Evolutionary conservation across 108 stramenopile species (phyloP).

Genomic region (Schizochytrium sp.): DNA sequence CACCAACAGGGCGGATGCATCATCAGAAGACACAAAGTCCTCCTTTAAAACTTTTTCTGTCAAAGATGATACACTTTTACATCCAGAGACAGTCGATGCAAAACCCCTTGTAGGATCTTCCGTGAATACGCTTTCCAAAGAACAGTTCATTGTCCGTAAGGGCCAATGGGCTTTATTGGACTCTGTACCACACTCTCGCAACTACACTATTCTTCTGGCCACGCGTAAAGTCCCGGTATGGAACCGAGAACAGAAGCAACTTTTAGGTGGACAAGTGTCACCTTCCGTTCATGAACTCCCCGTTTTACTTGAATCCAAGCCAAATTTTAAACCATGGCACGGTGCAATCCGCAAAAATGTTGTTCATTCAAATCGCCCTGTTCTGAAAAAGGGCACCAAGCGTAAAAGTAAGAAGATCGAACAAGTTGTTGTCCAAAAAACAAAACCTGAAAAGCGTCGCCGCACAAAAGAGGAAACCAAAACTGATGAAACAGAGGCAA

Average conservation of each 20-base stretch:
- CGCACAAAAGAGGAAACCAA: too few relatives aligned
- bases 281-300: neutral
- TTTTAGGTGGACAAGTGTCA: neutral
- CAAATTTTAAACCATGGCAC: slow-evolving; percentile 28
- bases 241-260: slow-evolving; percentile 31
- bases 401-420: too few relatives aligned
- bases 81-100: neutral
- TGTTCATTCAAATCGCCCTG: neutral
- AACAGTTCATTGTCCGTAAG: neutral
- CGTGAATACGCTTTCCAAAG: neutral
- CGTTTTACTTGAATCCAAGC: neutral
- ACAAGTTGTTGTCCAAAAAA: too few relatives aligned
- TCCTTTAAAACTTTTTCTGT: neutral
- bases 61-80: neutral
- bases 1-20: slow-evolving; percentile 1
- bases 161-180: neutral
- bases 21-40: neutral
- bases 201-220: slow-evolving; percentile 35
- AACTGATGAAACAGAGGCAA: too few relatives aligned
- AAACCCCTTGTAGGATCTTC: neutral
- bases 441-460: too few relatives aligned
- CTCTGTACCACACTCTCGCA: slow-evolving; percentile 35
- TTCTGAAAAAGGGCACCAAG: too few relatives aligned
- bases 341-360: slow-evolving; percentile 39
- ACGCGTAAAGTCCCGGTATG: slow-evolving; percentile 52